Evolutionary conservation across 257 asterid species (phyloP), one percentile per base, ranked within the genome.

Genomic region (Gentiana dahurica): DNA sequence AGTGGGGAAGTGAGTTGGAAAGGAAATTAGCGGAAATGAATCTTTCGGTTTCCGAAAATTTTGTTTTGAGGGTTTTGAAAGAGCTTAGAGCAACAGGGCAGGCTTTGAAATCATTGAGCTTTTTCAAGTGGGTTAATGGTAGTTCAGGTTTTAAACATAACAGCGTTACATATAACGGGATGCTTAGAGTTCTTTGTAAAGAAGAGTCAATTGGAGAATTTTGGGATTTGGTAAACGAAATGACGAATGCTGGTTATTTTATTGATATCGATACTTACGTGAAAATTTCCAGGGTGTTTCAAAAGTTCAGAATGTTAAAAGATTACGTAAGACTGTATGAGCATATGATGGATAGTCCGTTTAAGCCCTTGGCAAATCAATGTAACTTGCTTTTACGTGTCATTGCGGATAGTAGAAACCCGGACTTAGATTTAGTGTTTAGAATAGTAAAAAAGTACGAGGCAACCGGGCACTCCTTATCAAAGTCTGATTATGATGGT

Each of bases 271-370:
- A 87, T 73, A 85, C 97, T 3, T 85, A 85, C 67, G 77, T 91
- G 61, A 91, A 91, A 68, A 57, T 87, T 10, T 71, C 83, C 12
- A 85, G 98, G 76, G 82, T 74, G 69, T 82, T 91, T 78, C 95
- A 83, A 75, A 91, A 87, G 83, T 78, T 63, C 38, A 83, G 70
- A 51, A 76, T 88, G 95, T 62, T 80, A 57, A 60, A 38, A 47
- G 98, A 85, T 70, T 80, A 79, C 2, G 97, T 87, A 72, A 78
- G 71, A 36, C 83, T 87, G 7, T 91, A 81, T 43, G 98, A 91
- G 65, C 85, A 83, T 68, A 87, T 87, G 97, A 85, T 87, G 94
- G 98, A 87, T 55, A 68, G 95, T 48, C 87, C 89, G 1, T 87
- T 60, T 71, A 83, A 83, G 75, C 98, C 89, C 55, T 83, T 90